phyloP scores from a whole-genome alignment of 345 rosid species.

The Citrus cavaleriei region DNA sequence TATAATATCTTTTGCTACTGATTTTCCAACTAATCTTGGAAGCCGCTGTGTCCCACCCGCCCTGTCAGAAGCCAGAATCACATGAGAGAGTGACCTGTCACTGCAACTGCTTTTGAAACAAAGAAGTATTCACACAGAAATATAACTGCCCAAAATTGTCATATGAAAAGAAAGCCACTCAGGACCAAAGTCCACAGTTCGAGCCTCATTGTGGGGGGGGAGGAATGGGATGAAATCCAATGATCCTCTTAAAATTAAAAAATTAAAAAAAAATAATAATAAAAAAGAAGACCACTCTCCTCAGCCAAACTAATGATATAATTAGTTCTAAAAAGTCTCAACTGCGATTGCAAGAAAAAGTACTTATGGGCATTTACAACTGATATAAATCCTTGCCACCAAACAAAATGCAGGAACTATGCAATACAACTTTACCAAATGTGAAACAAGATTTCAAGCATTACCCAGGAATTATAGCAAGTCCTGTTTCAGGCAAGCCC shows the following conservation, averaged over 20 bases:
- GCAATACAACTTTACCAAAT: neutral
- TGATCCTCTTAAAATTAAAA: too few relatives aligned
- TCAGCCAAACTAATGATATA: neutral
- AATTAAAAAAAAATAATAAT: too few relatives aligned
- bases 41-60: constrained; percentile 96
- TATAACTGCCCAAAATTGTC: neutral
- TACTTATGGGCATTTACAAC: neutral
- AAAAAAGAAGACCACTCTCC: neutral
- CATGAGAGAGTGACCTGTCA: constrained; percentile 3
- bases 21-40: constrained; percentile 78
- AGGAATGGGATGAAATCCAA: too few relatives aligned
- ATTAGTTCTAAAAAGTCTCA: neutral
- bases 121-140: neutral
- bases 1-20: constrained; percentile 81
- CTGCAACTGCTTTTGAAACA: neutral
- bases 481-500: constrained; percentile 96
- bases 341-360: neutral
- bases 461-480: constrained; percentile 95
- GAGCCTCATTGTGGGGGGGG: too few relatives aligned
- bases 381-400: neutral
- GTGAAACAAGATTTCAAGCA: neutral
- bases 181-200: too few relatives aligned
- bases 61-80: constrained; percentile 37
- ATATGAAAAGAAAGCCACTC: neutral
- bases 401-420: neutral